These are phyloP conservation scores for Coffea eugenioides DNA, from an alignment of 257 asterid genomes.

Conservation along the genomic window DNA sequence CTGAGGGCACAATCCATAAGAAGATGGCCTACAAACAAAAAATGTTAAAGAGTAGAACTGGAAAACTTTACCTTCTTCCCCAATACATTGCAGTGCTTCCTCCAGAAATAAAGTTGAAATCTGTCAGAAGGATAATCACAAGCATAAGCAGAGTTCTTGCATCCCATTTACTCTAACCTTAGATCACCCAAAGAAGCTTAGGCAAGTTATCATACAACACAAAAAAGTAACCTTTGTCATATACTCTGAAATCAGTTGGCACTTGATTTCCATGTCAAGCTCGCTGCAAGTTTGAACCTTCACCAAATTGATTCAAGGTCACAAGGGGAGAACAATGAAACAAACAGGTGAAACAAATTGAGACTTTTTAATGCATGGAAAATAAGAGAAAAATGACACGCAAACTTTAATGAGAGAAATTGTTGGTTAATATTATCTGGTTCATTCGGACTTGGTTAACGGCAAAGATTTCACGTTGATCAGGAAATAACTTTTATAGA, in stretches of 20 bases:
- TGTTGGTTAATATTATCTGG: background rate
- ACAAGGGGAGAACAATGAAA: background rate
- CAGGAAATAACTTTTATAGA: background rate
- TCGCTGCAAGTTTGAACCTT: slow-evolving; percentile 56
- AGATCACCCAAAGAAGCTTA: slow-evolving; percentile 9
- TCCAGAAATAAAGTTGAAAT: slow-evolving; percentile 34
- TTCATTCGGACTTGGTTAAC: background rate
- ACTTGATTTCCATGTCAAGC: slow-evolving; percentile 52
- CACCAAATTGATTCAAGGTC: slow-evolving; percentile 23
- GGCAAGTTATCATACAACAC: slow-evolving; percentile 12
- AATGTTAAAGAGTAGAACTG: too few species aligned
- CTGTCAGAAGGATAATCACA: slow-evolving; percentile 33
- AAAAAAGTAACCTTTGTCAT: slow-evolving; percentile 51
- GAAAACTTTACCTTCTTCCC: slow-evolving; percentile 11
- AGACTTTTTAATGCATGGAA: background rate
- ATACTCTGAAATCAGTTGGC: slow-evolving; percentile 57
- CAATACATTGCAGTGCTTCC: slow-evolving; percentile 36
- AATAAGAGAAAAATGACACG: background rate
- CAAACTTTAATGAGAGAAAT: too few species aligned
- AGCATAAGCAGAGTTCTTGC: slow-evolving; percentile 12
- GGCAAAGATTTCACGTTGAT: background rate
- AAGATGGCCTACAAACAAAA: background rate
- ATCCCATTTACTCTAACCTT: background rate
- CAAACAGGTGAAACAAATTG: background rate
- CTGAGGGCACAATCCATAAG: background rate